These are phyloP conservation scores for Platanthera guangdongensis DNA, from an alignment of 106 monocot species.

Conservation along the genomic window DNA sequence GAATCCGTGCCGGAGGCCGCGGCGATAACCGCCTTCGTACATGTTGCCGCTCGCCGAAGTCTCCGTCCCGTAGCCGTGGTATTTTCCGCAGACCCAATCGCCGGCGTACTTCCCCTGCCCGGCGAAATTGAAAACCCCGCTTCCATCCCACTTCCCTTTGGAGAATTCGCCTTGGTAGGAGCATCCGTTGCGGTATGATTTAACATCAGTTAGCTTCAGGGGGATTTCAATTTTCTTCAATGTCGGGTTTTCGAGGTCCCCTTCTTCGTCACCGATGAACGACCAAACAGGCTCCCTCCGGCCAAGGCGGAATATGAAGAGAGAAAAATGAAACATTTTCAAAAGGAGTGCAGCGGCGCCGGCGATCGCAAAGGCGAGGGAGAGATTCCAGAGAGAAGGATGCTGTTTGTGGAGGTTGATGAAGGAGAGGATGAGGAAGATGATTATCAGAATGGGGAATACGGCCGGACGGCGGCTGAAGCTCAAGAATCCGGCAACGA, in stretches of 20 bases:
- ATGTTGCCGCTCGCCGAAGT: slow-evolving; percentile 51
- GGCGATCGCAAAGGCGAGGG: slow-evolving; percentile 14
- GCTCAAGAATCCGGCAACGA: no score
- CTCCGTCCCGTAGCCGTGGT: slow-evolving; percentile 48
- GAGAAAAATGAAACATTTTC: background rate
- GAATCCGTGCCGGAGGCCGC: slow-evolving; percentile 38
- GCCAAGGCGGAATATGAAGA: background rate
- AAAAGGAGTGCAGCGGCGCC: slow-evolving; percentile 4
- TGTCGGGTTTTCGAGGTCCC: slow-evolving; percentile 3
- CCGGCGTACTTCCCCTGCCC: slow-evolving; percentile 45
- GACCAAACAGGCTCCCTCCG: slow-evolving; percentile 31
- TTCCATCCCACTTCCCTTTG: slow-evolving; percentile 36
- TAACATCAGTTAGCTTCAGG: slow-evolving; percentile 27
- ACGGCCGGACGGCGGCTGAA: background rate
- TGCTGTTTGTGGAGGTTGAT: background rate
- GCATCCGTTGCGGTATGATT: slow-evolving; percentile 45
- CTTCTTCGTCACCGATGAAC: slow-evolving; percentile 52
- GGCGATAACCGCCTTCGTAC: slow-evolving; percentile 35
- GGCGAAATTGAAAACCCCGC: slow-evolving; percentile 39
- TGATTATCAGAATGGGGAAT: background rate
- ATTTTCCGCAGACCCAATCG: slow-evolving; percentile 52
- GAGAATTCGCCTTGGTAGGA: slow-evolving; percentile 47
- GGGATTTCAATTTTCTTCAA: background rate
- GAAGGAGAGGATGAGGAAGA: slow-evolving; percentile 16
- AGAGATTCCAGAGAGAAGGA: slow-evolving; percentile 14